These are phyloP conservation scores for Podila epicladia DNA, from an alignment of 192 early-diverging fungal genomes.

Conservation along the genomic window DNA sequence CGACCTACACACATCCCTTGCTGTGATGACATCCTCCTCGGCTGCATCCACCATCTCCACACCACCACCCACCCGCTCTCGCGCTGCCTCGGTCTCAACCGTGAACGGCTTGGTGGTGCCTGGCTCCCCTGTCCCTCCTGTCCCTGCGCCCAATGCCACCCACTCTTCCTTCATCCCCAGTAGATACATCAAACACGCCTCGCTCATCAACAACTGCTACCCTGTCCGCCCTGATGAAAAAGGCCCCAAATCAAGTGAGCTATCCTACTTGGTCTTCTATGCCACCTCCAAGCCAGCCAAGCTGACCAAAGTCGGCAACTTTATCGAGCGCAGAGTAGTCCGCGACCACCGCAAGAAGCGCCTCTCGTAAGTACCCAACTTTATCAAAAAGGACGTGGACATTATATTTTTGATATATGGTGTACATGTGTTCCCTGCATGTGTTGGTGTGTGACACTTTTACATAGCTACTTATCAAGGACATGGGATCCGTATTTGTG, in stretches of 20 bases:
- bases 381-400: too few relatives aligned
- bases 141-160: slow-evolving; percentile 36
- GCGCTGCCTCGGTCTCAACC: slow-evolving; percentile 34
- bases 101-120: slow-evolving; percentile 17
- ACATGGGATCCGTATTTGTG: too few relatives aligned
- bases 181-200: slow-evolving; percentile 80
- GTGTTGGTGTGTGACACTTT: slow-evolving; percentile 4
- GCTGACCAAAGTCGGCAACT: slow-evolving; percentile 88
- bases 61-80: slow-evolving; percentile 16
- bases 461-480: too few relatives aligned
- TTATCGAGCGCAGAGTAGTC: slow-evolving; percentile 76
- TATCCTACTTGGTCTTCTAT: slow-evolving; percentile 91
- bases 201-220: slow-evolving; percentile 81
- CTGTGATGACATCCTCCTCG: background rate
- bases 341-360: slow-evolving; percentile 70
- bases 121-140: slow-evolving; percentile 26
- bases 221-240: slow-evolving; percentile 70
- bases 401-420: too few relatives aligned
- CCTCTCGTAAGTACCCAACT: slow-evolving; percentile 61
- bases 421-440: too few relatives aligned
- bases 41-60: background rate
- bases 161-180: slow-evolving; percentile 49
- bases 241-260: slow-evolving; percentile 80
- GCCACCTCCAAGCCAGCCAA: slow-evolving; percentile 89
- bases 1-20: background rate